Conservation (phyloP, 1,284 basidiomycete species). For the Acaromyces ingoldii region DNA sequence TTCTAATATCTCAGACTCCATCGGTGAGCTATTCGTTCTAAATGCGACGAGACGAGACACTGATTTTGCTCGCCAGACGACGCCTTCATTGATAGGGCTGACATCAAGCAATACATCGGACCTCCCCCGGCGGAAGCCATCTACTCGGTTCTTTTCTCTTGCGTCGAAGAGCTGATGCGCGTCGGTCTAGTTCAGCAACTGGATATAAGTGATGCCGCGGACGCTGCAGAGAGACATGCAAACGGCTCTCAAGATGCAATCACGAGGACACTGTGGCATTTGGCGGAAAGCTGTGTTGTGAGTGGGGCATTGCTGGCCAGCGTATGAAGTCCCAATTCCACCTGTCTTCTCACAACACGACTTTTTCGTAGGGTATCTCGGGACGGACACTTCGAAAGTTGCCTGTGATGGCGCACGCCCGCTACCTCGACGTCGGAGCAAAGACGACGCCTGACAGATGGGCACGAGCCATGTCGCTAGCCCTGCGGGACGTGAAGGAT, state of each 20-base stretch:
- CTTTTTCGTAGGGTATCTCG: constrained; percentile 67
- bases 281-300: too few species aligned
- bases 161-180: constrained; percentile 71
- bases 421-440: constrained; percentile 59
- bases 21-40: constrained; percentile 60
- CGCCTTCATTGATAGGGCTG: constrained; percentile 93
- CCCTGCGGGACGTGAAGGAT: too few species aligned
- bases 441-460: constrained; percentile 16
- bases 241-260: too few species aligned
- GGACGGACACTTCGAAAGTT: constrained; percentile 82
- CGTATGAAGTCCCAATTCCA: background rate
- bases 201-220: too few species aligned
- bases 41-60: background rate
- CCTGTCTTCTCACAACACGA: background rate
- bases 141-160: constrained; percentile 85
- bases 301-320: background rate
- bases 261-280: too few species aligned
- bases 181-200: constrained; percentile 62
- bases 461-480: constrained; percentile 30
- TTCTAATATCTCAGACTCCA: constrained; percentile 88
- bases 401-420: constrained; percentile 83
- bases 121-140: constrained; percentile 82
- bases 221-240: too few species aligned
- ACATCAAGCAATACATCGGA: constrained; percentile 91
- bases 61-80: constrained; percentile 60